Evolutionary conservation across 345 rosid species (phyloP).

Genomic region (Salix udensis): DNA sequence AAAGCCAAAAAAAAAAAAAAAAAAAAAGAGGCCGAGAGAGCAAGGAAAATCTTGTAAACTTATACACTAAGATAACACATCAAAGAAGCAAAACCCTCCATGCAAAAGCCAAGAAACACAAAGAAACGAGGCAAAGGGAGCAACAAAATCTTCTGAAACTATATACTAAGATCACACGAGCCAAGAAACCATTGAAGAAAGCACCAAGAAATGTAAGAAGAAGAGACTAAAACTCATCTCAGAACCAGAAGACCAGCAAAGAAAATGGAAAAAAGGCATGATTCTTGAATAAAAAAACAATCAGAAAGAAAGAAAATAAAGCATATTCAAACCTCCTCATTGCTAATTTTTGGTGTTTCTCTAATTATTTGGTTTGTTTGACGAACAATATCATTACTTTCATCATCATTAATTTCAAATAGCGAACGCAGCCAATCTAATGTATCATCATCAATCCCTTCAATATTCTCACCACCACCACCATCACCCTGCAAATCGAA

Average conservation of each 20-base stretch:
- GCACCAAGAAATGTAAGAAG: not conserved
- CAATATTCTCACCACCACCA: not conserved
- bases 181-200: not conserved
- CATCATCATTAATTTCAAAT: not conserved
- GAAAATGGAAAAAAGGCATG: not conserved
- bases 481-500: not conserved
- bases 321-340: constrained; percentile 1
- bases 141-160: not conserved
- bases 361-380: not conserved
- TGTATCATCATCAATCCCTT: not conserved
- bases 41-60: not conserved
- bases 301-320: not conserved
- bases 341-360: not conserved
- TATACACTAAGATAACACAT: not conserved
- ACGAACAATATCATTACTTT: not conserved
- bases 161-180: not conserved
- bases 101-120: not conserved
- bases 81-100: not conserved
- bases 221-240: not conserved
- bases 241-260: not conserved
- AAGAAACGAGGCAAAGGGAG: not conserved
- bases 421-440: not conserved
- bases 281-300: not conserved
- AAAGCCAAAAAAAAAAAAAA: not conserved
- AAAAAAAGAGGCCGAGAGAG: not conserved